A percentile compares a stretch with the other conserved stretches of the same genome.
phyloP scores from a whole-genome alignment of 169 alveolate genomes.

The Theileria annulata region DNA sequence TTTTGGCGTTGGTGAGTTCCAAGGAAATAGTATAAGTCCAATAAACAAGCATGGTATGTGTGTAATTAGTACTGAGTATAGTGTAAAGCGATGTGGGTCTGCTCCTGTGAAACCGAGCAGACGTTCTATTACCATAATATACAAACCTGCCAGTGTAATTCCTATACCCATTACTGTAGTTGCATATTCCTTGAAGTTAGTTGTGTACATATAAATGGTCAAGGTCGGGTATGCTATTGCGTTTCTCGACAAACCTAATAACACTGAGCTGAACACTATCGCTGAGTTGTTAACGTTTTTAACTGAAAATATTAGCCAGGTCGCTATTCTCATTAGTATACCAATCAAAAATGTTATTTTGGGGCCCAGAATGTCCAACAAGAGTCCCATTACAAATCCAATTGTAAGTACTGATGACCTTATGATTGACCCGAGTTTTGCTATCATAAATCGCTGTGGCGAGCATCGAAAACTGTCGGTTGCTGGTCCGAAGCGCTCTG shows the following conservation, averaged over 20 bases:
- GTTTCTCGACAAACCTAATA: conserved; percentile 42
- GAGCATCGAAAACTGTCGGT: conserved; percentile 38
- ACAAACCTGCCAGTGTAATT: conserved; percentile 19
- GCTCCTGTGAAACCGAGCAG: conserved; percentile 8
- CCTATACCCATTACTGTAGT: conserved; percentile 43
- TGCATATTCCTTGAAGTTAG: conserved; percentile 27
- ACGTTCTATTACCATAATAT: conserved; percentile 27
- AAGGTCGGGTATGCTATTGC: conserved; percentile 51
- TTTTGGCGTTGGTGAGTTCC: conserved; percentile 24
- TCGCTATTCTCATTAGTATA: conserved; percentile 17
- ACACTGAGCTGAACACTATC: conserved; percentile 12
- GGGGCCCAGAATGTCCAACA: conserved; percentile 60
- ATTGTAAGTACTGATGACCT: conserved; percentile 28
- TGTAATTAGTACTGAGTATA: conserved; percentile 11
- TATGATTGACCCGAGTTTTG: conserved; percentile 32
- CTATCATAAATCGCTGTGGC: conserved; percentile 44
- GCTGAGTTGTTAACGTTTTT: conserved; percentile 1
- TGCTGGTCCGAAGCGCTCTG: not conserved
- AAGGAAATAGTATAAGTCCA: conserved; percentile 19
- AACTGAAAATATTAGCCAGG: conserved; percentile 50
- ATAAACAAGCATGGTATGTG: conserved; percentile 37
- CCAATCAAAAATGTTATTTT: conserved; percentile 46
- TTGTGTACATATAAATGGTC: conserved; percentile 47
- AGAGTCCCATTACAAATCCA: conserved; percentile 44
- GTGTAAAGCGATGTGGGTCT: conserved; percentile 22